Conservation (phyloP, 495 filamentous ascomycete species). For the Penicillium ochrochloron region DNA sequence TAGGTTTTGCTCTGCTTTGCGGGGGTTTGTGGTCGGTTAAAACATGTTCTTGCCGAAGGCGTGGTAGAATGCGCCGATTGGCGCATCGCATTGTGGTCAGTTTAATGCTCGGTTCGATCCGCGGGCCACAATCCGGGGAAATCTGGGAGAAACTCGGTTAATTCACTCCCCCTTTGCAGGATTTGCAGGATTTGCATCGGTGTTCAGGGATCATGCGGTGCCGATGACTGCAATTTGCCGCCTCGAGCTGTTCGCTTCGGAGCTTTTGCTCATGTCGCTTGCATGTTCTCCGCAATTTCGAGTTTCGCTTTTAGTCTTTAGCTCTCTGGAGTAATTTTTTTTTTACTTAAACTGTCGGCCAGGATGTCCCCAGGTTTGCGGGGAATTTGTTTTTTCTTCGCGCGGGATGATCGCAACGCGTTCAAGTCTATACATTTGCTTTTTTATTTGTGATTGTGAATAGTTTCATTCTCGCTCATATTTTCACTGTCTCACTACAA, state of each 20-base stretch:
- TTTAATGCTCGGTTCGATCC: constrained; percentile 14
- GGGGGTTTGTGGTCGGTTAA: constrained; percentile 20
- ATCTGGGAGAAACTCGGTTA: constrained; percentile 33
- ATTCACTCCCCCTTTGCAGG: neutral
- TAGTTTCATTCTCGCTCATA: neutral
- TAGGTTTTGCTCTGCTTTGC: constrained; percentile 1
- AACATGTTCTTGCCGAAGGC: constrained; percentile 2
- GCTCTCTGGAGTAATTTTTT: neutral
- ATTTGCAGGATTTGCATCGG: neutral
- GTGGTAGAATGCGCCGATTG: constrained; percentile 20
- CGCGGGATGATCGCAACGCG: neutral
- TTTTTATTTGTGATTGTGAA: neutral
- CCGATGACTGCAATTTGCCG: constrained; percentile 13
- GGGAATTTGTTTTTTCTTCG: constrained; percentile 15
- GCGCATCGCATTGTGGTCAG: neutral
- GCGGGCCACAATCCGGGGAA: constrained; percentile 28
- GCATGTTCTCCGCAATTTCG: constrained; percentile 25
- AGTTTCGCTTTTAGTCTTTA: constrained; percentile 2
- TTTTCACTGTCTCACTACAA: neutral
- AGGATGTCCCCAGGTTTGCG: constrained; percentile 28
- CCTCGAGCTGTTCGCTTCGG: constrained; percentile 20
- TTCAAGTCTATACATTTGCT: constrained; percentile 5
- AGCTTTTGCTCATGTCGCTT: constrained; percentile 9
- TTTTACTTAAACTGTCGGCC: constrained; percentile 8
- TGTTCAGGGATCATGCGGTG: constrained; percentile 10